Base-by-base conservation (phyloP, 2,329 filamentous ascomycete genomes). In the Rhynchosporium secalis region DNA sequence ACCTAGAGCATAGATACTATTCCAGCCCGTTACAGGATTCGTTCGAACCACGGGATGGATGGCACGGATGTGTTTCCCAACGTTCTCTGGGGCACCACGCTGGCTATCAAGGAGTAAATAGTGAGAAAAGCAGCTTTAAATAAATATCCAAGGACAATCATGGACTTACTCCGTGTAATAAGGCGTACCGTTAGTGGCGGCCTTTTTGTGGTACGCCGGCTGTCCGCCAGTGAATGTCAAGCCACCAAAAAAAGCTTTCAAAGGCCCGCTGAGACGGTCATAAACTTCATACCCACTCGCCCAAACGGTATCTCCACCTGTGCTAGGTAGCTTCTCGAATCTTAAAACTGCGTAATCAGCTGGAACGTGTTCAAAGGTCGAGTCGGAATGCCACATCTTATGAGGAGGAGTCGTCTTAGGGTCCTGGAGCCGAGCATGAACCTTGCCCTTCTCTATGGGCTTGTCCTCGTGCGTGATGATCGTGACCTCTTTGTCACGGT, bases 401-500 rank as follows among this genome's bases (percentile, higher is more conserved):
- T 38, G 33, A 62, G 61, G 36, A 67, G 58, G 15, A 10, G 33
- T 73, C 83, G 33, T 36, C 33, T 36, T 36, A 10, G 33, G 33
- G 33, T 36, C 33, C 33, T 36, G 33, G 33, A 36, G 33, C 33
- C 33, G 33, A 36, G 33, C 33, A 36, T 36, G 33, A 36, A 36
- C 33, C 33, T 36, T 83, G 20, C 80, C 73, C 69, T 80, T 81
- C 69, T 83, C 83, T 56, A 77, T 75, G 60, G 83, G 78, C 33
- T 79, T 77, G 0, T 83, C 86, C 56, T 81, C 84, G 69, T 89
- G 89, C 62, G 83, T 82, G 75, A 81, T 87, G 71, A 90, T 86
- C 73, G 88, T 79, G 43, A 81, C 75, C 67, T 89, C 86, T 1
- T 74, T 75, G n/a, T 68, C 68, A 2, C 66, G 64, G 46, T 71